A percentile compares a stretch with the other conserved stretches of the same genome.
These are phyloP conservation scores for Xerocomellus amylosporus DNA, from an alignment of 768 basidiomycete species.

Conservation along the genomic window DNA sequence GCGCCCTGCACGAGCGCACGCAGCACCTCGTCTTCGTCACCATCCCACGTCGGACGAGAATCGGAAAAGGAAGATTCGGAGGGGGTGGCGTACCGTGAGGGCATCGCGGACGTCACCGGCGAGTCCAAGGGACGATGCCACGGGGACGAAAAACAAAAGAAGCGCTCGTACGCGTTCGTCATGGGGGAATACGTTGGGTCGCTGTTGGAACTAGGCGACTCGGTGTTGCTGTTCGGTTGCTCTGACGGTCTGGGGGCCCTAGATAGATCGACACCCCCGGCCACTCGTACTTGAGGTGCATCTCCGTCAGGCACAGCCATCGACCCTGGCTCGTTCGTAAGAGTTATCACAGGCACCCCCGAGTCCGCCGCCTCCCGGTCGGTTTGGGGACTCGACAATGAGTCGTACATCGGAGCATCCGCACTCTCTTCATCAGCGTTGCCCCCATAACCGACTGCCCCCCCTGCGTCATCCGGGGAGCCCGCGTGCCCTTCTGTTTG, in stretches of 20 bases:
- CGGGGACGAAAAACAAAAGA: neutral
- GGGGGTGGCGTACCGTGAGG: conserved; percentile 11
- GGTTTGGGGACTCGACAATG: neutral
- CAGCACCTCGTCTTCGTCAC: conserved; percentile 23
- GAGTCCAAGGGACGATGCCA: neutral
- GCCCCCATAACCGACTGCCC: neutral
- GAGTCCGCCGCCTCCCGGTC: neutral
- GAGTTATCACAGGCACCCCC: neutral
- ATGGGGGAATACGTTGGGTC: neutral
- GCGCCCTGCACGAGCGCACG: conserved; percentile 12
- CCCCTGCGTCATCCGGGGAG: neutral
- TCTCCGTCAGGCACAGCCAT: neutral
- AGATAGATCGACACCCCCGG: neutral
- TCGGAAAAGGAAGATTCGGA: neutral
- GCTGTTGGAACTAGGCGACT: neutral
- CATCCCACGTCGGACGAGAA: neutral
- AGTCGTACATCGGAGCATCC: neutral
- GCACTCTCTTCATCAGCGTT: neutral
- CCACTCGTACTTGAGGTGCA: neutral
- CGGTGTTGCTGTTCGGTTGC: neutral
- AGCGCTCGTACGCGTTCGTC: neutral
- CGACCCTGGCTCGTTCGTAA: neutral
- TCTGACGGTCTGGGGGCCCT: neutral
- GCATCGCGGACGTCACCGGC: neutral
- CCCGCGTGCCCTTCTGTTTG: neutral